Conservation (phyloP, 371 early-diverging fungal genomes). For the Lichtheimia hyalospora region DNA sequence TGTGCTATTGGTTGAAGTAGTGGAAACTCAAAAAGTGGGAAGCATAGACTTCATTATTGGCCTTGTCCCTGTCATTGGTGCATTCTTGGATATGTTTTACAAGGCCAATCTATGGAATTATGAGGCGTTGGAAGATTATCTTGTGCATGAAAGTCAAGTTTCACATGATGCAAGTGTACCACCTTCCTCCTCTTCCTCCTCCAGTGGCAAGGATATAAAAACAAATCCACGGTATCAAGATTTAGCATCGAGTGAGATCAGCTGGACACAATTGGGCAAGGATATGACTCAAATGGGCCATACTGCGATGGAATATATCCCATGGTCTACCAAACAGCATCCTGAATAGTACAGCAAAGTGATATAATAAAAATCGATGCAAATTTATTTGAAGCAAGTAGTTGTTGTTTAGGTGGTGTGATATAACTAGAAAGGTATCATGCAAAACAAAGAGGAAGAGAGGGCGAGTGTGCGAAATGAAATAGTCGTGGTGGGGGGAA, state of each 20-base stretch:
- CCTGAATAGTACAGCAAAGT: no score
- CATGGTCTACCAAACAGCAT: no score
- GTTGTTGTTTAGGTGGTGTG: no score
- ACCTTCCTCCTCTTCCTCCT: no score
- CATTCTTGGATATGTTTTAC: constrained; percentile 38
- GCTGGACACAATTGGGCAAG: not conserved
- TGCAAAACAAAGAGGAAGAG: no score
- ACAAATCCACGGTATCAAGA: not conserved
- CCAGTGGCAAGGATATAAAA: not conserved
- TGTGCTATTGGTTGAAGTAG: not conserved
- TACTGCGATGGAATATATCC: no score
- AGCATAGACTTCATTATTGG: constrained; percentile 31
- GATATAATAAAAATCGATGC: no score
- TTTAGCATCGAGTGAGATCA: constrained; percentile 2
- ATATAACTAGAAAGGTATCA: no score
- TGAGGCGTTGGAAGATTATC: constrained; percentile 26
- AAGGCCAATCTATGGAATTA: constrained; percentile 49
- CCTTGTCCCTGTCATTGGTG: constrained; percentile 33
- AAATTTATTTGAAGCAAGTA: no score
- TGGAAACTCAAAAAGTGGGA: not conserved
- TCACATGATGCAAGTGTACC: no score
- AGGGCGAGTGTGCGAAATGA: no score
- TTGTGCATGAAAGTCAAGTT: constrained; percentile 5
- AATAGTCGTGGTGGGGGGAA: no score
- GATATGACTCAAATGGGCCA: not conserved